Conservation (phyloP, 306 rosid genomes). For the Luffa acutangula region DNA sequence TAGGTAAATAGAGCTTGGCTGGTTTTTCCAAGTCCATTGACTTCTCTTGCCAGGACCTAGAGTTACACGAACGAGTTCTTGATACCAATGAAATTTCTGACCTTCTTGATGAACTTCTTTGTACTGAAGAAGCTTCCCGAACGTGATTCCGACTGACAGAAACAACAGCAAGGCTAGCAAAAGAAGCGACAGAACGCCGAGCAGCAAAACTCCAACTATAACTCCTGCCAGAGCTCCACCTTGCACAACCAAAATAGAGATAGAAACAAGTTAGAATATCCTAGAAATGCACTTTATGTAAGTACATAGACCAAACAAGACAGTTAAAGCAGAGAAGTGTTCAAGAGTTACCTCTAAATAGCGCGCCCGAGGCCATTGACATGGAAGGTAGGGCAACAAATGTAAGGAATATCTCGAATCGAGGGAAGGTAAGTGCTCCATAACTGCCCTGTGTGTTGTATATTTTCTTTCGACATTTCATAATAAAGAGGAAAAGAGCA, state of each 20-base stretch:
- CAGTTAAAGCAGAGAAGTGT: background rate
- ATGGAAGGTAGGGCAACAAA: slow-evolving; percentile 66
- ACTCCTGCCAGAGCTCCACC: slow-evolving; percentile 45
- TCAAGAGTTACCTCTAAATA: slow-evolving; percentile 45
- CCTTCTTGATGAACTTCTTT: slow-evolving; percentile 90
- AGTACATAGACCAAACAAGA: background rate
- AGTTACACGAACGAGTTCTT: slow-evolving; percentile 63
- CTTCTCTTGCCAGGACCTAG: slow-evolving; percentile 92
- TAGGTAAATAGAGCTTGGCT: slow-evolving; percentile 31
- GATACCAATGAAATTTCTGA: slow-evolving; percentile 65
- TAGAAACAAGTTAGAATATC: background rate
- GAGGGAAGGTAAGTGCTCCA: slow-evolving; percentile 76
- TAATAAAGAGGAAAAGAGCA: slow-evolving; percentile 40
- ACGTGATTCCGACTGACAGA: slow-evolving; percentile 77
- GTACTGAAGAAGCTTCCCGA: slow-evolving; percentile 80
- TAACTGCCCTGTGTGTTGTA: slow-evolving; percentile 35
- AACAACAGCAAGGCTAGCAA: slow-evolving; percentile 63
- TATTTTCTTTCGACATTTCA: slow-evolving; percentile 53
- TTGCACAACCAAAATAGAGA: slow-evolving; percentile 21
- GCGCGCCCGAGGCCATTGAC: slow-evolving; percentile 53
- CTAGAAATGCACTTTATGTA: background rate
- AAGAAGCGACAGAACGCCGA: slow-evolving; percentile 27
- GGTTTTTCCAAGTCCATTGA: slow-evolving; percentile 83
- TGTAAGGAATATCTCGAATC: slow-evolving; percentile 75
- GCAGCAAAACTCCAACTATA: slow-evolving; percentile 54